Conservation (phyloP, 1,284 basidiomycete species). For the Puccinia hordei region DNA sequence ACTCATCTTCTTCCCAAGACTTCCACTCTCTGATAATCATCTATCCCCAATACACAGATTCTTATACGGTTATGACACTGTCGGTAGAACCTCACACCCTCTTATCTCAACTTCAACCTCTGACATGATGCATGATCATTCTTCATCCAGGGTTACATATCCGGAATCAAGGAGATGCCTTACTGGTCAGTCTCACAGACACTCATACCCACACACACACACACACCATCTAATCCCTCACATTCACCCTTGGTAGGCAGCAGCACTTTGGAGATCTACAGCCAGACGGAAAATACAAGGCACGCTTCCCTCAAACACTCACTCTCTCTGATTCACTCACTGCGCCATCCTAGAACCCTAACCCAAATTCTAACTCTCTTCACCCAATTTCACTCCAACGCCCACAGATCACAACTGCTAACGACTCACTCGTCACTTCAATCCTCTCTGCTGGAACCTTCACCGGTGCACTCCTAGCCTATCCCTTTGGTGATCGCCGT, state of each 20-base stretch:
- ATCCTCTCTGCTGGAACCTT: conserved; percentile 47
- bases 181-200: conserved; percentile 36
- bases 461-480: conserved; percentile 33
- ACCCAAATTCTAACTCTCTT: too few relatives aligned
- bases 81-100: conserved; percentile 7
- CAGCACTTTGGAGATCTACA: conserved; percentile 25
- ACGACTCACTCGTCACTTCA: conserved; percentile 47
- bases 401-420: conserved; percentile 35
- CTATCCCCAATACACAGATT: conserved; percentile 2
- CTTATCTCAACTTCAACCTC: background rate
- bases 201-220: too few relatives aligned
- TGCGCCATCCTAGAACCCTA: too few relatives aligned
- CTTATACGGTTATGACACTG: conserved; percentile 51
- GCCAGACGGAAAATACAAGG: conserved; percentile 12
- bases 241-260: conserved; percentile 2
- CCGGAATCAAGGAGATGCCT: conserved; percentile 48
- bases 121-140: background rate
- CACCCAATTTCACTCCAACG: too few relatives aligned
- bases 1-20: background rate
- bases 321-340: too few relatives aligned
- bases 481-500: conserved; percentile 47
- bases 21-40: background rate
- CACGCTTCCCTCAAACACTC: conserved; percentile 7
- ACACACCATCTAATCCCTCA: background rate
- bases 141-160: conserved; percentile 47